These are phyloP conservation scores for Phytophthora tentaculata DNA, from an alignment of 352 stramenopile genomes.

Conservation along the genomic window DNA sequence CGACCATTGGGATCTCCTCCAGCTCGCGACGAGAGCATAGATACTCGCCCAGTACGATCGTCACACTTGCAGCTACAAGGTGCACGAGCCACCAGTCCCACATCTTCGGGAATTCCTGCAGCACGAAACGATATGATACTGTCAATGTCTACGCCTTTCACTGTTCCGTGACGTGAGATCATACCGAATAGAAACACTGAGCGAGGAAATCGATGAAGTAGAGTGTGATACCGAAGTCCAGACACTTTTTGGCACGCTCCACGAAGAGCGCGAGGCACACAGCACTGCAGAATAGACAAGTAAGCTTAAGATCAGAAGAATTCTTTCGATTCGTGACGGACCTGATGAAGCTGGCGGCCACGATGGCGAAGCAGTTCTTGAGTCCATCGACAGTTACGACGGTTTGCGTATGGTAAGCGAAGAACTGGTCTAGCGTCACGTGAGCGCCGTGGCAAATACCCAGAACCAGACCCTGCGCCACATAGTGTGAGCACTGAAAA, in stretches of 20 bases:
- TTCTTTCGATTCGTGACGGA: conserved; percentile 8
- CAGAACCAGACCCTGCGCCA: conserved; percentile 74
- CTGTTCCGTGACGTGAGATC: neutral
- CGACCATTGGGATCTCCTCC: conserved; percentile 89
- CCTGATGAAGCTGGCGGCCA: conserved; percentile 62
- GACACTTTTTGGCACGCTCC: conserved; percentile 90
- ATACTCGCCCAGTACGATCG: conserved; percentile 89
- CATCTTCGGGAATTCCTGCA: conserved; percentile 82
- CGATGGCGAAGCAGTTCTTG: conserved; percentile 82
- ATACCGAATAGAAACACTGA: conserved; percentile 85
- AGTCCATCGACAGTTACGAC: conserved; percentile 77
- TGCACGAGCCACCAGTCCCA: conserved; percentile 92
- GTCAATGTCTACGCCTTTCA: no score
- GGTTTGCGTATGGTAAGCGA: conserved; percentile 83
- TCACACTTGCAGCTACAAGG: conserved; percentile 64
- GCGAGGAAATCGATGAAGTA: conserved; percentile 88
- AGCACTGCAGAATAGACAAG: conserved; percentile 42
- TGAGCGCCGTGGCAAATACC: conserved; percentile 74
- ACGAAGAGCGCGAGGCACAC: conserved; percentile 83
- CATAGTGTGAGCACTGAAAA: conserved; percentile 79
- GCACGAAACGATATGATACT: no score
- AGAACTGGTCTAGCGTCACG: conserved; percentile 84
- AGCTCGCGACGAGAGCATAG: conserved; percentile 87
- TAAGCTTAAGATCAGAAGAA: conserved; percentile 8
- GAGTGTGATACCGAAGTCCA: conserved; percentile 91